A percentile compares a stretch with the other conserved stretches of the same genome.
These are phyloP conservation scores for Fusarium sp. DNA, from an alignment of 2,329 filamentous ascomycete genomes.

Conservation along the genomic window DNA sequence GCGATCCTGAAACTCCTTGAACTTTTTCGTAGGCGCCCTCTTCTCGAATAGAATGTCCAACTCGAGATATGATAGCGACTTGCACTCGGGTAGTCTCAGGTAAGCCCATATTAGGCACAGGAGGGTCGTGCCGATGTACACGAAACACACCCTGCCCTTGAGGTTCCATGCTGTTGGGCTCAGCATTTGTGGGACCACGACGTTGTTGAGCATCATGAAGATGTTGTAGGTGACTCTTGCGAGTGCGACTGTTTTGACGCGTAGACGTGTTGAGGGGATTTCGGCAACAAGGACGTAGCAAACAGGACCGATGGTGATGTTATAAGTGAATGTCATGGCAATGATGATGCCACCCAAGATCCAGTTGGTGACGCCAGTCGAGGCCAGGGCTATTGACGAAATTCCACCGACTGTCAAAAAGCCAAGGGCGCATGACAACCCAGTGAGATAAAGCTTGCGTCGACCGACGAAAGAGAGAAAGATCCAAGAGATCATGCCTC, in stretches of 20 bases:
- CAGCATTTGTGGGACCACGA: constrained; percentile 45
- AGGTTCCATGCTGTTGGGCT: constrained; percentile 45
- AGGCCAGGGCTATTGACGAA: constrained; percentile 48
- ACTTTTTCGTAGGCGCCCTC: constrained; percentile 41
- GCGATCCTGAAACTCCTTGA: constrained; percentile 48
- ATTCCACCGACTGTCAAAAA: constrained; percentile 56
- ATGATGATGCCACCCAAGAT: constrained; percentile 53
- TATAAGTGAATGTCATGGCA: constrained; percentile 55
- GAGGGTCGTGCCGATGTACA: constrained; percentile 36
- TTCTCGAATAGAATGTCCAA: constrained; percentile 47
- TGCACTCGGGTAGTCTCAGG: constrained; percentile 45
- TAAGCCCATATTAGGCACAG: constrained; percentile 44
- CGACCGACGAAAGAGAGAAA: constrained; percentile 54
- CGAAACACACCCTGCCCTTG: constrained; percentile 43
- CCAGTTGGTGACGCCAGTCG: constrained; percentile 46
- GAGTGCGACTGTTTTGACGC: constrained; percentile 55
- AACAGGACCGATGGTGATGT: constrained; percentile 39
- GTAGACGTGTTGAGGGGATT: constrained; percentile 53
- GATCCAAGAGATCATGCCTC: constrained; percentile 55
- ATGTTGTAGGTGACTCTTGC: constrained; percentile 46
- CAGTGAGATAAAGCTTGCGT: constrained; percentile 54
- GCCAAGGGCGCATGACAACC: constrained; percentile 45
- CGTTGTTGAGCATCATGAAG: constrained; percentile 41
- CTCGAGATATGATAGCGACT: constrained; percentile 42
- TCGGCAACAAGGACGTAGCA: constrained; percentile 55